phyloP scores from a whole-genome alignment of 441 rosid genomes.

The Erodium texanum region DNA sequence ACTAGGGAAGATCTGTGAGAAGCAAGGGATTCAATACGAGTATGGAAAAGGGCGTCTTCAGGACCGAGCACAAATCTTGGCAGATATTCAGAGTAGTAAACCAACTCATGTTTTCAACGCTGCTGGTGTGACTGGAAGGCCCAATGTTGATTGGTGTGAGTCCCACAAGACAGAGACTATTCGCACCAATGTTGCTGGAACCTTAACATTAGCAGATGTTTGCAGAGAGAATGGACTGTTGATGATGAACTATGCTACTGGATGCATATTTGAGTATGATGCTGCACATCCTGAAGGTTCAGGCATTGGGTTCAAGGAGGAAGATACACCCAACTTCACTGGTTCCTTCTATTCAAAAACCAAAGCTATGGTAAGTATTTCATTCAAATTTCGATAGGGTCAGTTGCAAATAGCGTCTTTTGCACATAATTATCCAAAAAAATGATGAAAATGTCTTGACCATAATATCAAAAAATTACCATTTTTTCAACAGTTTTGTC shows the following conservation, averaged over 20 bases:
- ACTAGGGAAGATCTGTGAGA: slow-evolving; percentile 69
- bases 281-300: slow-evolving; percentile 71
- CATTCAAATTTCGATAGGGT: not conserved
- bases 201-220: slow-evolving; percentile 77
- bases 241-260: slow-evolving; percentile 81
- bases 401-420: no score
- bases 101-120: slow-evolving; percentile 88
- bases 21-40: slow-evolving; percentile 62
- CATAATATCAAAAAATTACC: no score
- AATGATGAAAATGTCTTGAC: no score
- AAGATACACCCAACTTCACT: slow-evolving; percentile 68
- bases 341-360: slow-evolving; percentile 89
- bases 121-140: slow-evolving; percentile 91
- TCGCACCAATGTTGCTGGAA: slow-evolving; percentile 73
- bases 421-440: no score
- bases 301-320: slow-evolving; percentile 77
- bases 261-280: slow-evolving; percentile 87
- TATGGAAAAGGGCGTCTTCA: slow-evolving; percentile 81
- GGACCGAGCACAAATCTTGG: slow-evolving; percentile 50
- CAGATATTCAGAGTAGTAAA: slow-evolving; percentile 54
- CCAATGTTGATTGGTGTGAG: slow-evolving; percentile 96
- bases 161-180: slow-evolving; percentile 79
- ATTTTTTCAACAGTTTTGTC: no score
- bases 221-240: slow-evolving; percentile 67
- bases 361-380: slow-evolving; percentile 60